Conservation (phyloP, 2,329 filamentous ascomycete species). For the Colletotrichum liriopes region DNA sequence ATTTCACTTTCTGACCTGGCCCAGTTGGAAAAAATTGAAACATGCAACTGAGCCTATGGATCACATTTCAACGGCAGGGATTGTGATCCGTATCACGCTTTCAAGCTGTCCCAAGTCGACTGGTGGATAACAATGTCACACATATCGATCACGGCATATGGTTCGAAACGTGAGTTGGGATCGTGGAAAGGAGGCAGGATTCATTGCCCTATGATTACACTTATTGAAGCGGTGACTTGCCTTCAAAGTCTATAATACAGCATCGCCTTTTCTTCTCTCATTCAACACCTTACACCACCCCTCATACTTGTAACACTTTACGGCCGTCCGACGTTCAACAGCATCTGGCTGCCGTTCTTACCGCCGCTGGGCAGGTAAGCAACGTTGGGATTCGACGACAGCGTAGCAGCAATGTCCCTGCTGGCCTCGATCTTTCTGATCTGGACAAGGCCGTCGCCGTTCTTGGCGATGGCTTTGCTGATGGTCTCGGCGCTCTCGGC, state of each 20-base stretch:
- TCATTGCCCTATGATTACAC: constrained; percentile 44
- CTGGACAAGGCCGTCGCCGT: constrained; percentile 92
- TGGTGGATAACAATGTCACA: background rate
- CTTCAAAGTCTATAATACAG: constrained; percentile 43
- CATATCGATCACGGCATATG: background rate
- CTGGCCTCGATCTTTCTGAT: constrained; percentile 98
- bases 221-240: constrained; percentile 48
- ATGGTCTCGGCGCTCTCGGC: constrained; percentile 97
- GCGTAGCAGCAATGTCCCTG: constrained; percentile 92
- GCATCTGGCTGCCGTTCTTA: constrained; percentile 71
- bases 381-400: constrained; percentile 93
- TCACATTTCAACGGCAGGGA: background rate
- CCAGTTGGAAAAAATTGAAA: background rate
- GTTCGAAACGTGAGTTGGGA: background rate
- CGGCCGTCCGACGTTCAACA: constrained; percentile 67
- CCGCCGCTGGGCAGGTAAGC: constrained; percentile 88
- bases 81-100: background rate
- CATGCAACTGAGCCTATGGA: background rate
- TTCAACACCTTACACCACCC: constrained; percentile 5
- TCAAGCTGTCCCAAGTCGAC: background rate
- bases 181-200: constrained; percentile 31
- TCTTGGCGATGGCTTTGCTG: constrained; percentile 92
- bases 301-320: constrained; percentile 45
- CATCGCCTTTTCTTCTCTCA: constrained; percentile 34
- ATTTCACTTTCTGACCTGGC: background rate